A percentile compares a stretch with the other conserved stretches of the same genome.
Evolutionary conservation across 306 rosid species (phyloP).

Genomic region (Malus asiatica): DNA sequence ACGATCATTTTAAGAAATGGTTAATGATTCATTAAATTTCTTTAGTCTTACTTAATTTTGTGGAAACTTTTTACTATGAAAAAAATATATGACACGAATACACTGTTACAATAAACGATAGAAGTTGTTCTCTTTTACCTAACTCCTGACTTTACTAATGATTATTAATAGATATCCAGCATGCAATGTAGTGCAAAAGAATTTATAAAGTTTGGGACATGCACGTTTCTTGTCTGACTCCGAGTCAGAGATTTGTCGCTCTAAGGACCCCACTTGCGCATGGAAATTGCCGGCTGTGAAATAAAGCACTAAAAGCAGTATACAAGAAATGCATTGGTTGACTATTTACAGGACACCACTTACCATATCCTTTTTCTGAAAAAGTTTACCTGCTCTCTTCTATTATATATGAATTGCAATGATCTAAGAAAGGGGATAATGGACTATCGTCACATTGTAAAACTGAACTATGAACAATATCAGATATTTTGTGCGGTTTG

Average conservation of each 20-base stretch:
- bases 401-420: too few species aligned
- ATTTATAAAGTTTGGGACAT: neutral
- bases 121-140: neutral
- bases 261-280: neutral
- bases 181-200: neutral
- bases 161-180: neutral
- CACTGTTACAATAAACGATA: too few species aligned
- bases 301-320: neutral
- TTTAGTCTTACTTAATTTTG: neutral
- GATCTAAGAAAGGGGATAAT: neutral
- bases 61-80: too few species aligned
- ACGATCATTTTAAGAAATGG: neutral
- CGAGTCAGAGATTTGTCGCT: neutral
- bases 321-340: neutral
- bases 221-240: neutral
- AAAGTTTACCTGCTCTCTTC: too few species aligned
- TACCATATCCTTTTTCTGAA: neutral
- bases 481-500: too few species aligned
- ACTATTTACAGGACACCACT: neutral
- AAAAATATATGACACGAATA: fast-evolving
- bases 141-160: neutral
- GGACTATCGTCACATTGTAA: neutral
- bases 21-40: neutral
- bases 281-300: neutral
- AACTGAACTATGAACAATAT: too few species aligned